Percentiles rank a stretch among this genome's conserved stretches.
phyloP scores from a whole-genome alignment of 2,329 filamentous ascomycete genomes.

The Aspergillus pseudoglaucus region DNA sequence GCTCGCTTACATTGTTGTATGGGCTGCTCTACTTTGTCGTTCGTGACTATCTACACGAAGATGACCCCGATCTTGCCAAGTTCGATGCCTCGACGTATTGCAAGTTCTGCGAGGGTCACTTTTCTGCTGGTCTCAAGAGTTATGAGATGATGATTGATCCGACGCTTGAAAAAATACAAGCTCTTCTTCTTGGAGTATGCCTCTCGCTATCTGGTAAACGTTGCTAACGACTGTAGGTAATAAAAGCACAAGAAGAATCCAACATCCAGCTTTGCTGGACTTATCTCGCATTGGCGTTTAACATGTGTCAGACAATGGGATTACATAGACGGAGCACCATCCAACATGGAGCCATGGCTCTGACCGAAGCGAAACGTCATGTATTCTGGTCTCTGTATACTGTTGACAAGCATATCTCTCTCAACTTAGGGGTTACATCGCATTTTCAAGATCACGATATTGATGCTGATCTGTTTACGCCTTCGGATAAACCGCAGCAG shows the following conservation, averaged over 20 bases:
- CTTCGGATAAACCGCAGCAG: conserved; percentile 12
- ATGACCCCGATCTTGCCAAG: conserved; percentile 9
- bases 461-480: conserved; percentile 13
- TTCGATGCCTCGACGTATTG: conserved; percentile 11
- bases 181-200: conserved; percentile 16
- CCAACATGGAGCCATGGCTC: conserved; percentile 6
- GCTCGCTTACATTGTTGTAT: conserved; percentile 16
- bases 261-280: conserved; percentile 20
- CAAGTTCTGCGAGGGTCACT: conserved; percentile 11
- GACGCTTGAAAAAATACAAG: conserved; percentile 18
- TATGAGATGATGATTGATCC: conserved; percentile 15
- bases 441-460: conserved; percentile 24
- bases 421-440: conserved; percentile 18
- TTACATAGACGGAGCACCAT: conserved; percentile 14
- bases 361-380: conserved; percentile 17
- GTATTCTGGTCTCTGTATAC: conserved; percentile 21
- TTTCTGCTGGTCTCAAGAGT: conserved; percentile 11
- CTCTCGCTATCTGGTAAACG: background rate
- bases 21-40: conserved; percentile 20
- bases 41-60: conserved; percentile 19
- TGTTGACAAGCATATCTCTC: conserved; percentile 21
- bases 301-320: conserved; percentile 18
- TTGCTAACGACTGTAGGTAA: conserved; percentile 10
- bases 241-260: conserved; percentile 22
- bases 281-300: conserved; percentile 18